Base-by-base conservation (phyloP, 305 asterid genomes). In the Fraxinus floribunda region DNA sequence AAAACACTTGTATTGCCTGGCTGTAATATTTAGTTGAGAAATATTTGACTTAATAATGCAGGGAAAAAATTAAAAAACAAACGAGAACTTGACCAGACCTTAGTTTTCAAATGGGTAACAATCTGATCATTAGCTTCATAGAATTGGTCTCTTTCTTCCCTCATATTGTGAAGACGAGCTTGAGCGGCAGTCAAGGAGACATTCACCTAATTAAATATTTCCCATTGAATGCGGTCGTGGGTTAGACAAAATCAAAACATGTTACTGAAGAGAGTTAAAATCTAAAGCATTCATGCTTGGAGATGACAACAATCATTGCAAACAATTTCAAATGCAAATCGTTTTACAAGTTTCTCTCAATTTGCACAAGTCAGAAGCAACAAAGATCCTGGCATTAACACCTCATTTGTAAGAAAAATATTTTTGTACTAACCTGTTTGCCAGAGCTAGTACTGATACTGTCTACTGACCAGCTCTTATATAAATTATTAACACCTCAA, bases 61-160 rank as follows among this genome's bases (percentile, higher is more conserved):
- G 71, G 57, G 66, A 60, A 68, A 81, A 81, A 68, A 75, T 24
- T 57, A 76, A 74, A 62, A 11, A 81, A 76, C 44, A 36, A 57
- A 24, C 11, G 36, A 60, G 78, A 75, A 49, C 80, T 78, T 70
- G 39, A 79, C 49, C 86, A 83, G 62, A 94, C 99, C 98, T 92
- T 94, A 66, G 94, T 86, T 87, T 91, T 94, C 76, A 97, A 83
- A 88, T 91, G 98, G 80, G 98, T 86, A 86, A 97, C 95, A 87
- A 97, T 88, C 85, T 94, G 94, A 88, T 94, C 97, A 85, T 97
- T 97, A 84, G 98, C 99, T 80, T 97, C 98, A 83, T 91, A 94
- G 88, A 97, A 97, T 79, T 97, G 98, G 84, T 91, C 97, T 89
- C 97, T 91, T 88, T 96, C 98, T 82, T 96, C 99, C 77, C 77